Conservation (phyloP, 1,284 basidiomycete genomes). For the Chondrostereum purpureum region DNA sequence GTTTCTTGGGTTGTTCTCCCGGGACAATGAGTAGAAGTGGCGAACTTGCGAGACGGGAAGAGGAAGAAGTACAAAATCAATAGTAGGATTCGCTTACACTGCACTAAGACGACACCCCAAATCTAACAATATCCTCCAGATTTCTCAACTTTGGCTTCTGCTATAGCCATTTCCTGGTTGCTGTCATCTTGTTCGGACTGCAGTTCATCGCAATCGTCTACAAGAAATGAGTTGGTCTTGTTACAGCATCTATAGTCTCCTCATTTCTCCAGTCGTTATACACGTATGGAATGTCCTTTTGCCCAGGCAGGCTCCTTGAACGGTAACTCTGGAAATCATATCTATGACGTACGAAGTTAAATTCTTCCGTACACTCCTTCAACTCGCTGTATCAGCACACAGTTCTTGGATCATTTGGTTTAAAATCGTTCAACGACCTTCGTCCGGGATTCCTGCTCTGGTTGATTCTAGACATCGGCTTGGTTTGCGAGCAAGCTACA, state of each 20-base stretch:
- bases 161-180: slow-evolving; percentile 68
- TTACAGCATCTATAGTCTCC: slow-evolving; percentile 82
- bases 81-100: slow-evolving; percentile 44
- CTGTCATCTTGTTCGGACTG: slow-evolving; percentile 71
- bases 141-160: slow-evolving; percentile 79
- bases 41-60: slow-evolving; percentile 70
- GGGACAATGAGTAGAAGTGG: slow-evolving; percentile 81
- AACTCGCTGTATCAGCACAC: slow-evolving; percentile 97
- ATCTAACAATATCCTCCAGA: slow-evolving; percentile 42
- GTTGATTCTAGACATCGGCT: slow-evolving; percentile 87
- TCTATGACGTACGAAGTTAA: slow-evolving; percentile 77
- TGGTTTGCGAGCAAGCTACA: slow-evolving; percentile 86
- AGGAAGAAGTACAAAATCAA: slow-evolving; percentile 92
- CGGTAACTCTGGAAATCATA: slow-evolving; percentile 84
- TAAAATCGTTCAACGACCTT: slow-evolving; percentile 97
- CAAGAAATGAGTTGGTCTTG: slow-evolving; percentile 87
- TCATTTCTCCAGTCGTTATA: slow-evolving; percentile 68
- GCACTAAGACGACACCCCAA: slow-evolving; percentile 1
- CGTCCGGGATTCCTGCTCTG: slow-evolving; percentile 95
- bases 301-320: slow-evolving; percentile 67
- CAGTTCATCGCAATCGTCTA: slow-evolving; percentile 84
- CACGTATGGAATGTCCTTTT: slow-evolving; percentile 75
- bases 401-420: slow-evolving; percentile 80
- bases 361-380: slow-evolving; percentile 66
- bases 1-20: slow-evolving; percentile 82